Conservation (phyloP, 2,329 filamentous ascomycete species). For the Cytospora leucostoma region DNA sequence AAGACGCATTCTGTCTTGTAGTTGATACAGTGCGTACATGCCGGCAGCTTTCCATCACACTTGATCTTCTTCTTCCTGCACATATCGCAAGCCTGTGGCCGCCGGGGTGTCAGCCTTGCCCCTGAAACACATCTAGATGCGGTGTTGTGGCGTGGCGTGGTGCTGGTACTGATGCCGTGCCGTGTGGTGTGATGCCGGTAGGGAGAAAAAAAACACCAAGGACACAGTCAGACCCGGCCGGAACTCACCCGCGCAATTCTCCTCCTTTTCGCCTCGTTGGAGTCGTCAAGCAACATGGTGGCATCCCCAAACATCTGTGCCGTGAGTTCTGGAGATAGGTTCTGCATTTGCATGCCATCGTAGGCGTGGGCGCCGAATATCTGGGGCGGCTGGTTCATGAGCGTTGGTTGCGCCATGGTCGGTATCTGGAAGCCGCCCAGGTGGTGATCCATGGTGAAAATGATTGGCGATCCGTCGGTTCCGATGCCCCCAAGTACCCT, state of each 20-base stretch:
- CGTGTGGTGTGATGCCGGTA: neutral
- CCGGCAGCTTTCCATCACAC: slow-evolving; percentile 92
- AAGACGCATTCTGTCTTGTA: slow-evolving; percentile 98
- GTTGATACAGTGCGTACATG: slow-evolving; percentile 94
- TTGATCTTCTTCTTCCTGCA: slow-evolving; percentile 97
- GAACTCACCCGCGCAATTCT: slow-evolving; percentile 79
- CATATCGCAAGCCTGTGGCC: slow-evolving; percentile 84
- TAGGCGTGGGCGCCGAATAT: slow-evolving; percentile 66
- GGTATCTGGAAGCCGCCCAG: slow-evolving; percentile 61
- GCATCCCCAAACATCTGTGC: slow-evolving; percentile 63
- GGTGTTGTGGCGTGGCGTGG: slow-evolving; percentile 3
- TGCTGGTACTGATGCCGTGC: neutral
- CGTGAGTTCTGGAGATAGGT: slow-evolving; percentile 58
- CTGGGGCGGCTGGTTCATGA: slow-evolving; percentile 68
- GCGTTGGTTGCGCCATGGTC: slow-evolving; percentile 51
- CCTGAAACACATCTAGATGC: slow-evolving; percentile 26
- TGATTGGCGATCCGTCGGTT: neutral
- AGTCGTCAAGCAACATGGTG: slow-evolving; percentile 60
- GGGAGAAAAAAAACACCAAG: no score
- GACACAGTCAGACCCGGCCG: slow-evolving; percentile 3
- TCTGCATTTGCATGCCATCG: slow-evolving; percentile 60
- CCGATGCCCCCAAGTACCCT: neutral
- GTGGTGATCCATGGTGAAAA: slow-evolving; percentile 51
- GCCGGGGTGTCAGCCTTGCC: slow-evolving; percentile 15
- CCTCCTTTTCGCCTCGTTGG: slow-evolving; percentile 82